Conservation (phyloP, 495 filamentous ascomycete species). For the Xylaria palmicola region DNA sequence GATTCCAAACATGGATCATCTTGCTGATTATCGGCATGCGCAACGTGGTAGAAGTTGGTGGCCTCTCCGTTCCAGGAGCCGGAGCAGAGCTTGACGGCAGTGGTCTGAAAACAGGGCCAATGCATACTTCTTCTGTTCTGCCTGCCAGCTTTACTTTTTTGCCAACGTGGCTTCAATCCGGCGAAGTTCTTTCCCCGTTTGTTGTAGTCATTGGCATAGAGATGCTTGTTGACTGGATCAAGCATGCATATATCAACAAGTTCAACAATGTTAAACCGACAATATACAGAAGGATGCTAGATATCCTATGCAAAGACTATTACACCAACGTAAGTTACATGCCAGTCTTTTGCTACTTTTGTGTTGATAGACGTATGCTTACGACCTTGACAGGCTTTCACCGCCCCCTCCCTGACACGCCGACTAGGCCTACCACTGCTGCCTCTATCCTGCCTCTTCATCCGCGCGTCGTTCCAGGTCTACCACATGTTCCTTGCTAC, state of each 20-base stretch:
- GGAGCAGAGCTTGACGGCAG: constrained; percentile 39
- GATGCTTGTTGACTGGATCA: constrained; percentile 96
- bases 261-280: constrained; percentile 95
- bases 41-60: constrained; percentile 92
- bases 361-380: not conserved
- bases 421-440: constrained; percentile 90
- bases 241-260: constrained; percentile 96
- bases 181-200: constrained; percentile 88
- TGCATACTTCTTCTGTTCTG: constrained; percentile 62
- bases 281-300: constrained; percentile 84
- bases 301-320: constrained; percentile 95
- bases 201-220: constrained; percentile 90
- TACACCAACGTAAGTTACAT: constrained; percentile 72
- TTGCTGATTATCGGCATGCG: constrained; percentile 91
- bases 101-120: constrained; percentile 42
- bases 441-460: constrained; percentile 90
- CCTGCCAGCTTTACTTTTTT: constrained; percentile 87
- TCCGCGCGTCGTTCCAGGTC: constrained; percentile 89
- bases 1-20: constrained; percentile 98
- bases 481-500: constrained; percentile 98
- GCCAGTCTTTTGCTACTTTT: not conserved
- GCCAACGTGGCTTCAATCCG: constrained; percentile 70
- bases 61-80: constrained; percentile 51
- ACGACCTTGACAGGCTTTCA: constrained; percentile 63
- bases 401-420: constrained; percentile 77